Evolutionary conservation across 1,284 basidiomycete genomes (phyloP).

Genomic region (Stereum hirsutum): DNA sequence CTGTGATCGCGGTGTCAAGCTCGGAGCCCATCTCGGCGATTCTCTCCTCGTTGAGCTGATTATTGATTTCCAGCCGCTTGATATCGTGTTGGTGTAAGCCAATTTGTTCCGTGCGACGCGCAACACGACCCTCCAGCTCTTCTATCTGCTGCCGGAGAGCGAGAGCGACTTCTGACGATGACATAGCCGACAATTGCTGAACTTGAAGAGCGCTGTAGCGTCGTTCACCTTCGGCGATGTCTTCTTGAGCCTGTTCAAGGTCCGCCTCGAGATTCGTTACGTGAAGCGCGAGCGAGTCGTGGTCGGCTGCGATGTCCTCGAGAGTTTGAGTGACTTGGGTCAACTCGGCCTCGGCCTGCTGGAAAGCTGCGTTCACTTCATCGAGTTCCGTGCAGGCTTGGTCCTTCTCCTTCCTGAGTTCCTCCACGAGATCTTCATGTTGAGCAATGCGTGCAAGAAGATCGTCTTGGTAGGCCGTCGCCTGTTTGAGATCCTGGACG

Average conservation of each 20-base stretch:
- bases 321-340: slow-evolving; percentile 30
- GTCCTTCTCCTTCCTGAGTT: slow-evolving; percentile 21
- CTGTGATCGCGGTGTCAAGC: slow-evolving; percentile 48
- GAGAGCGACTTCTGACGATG: slow-evolving; percentile 41
- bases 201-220: slow-evolving; percentile 52
- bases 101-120: slow-evolving; percentile 59
- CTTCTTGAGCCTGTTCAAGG: slow-evolving; percentile 37
- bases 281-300: slow-evolving; percentile 51
- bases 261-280: slow-evolving; percentile 54
- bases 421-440: slow-evolving; percentile 14
- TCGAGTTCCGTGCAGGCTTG: slow-evolving; percentile 22
- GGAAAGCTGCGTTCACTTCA: slow-evolving; percentile 16
- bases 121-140: slow-evolving; percentile 51
- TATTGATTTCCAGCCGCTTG: slow-evolving; percentile 60
- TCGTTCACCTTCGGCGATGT: slow-evolving; percentile 42
- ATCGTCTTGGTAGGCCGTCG: background rate
- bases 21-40: slow-evolving; percentile 57
- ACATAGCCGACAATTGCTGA: slow-evolving; percentile 54
- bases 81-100: slow-evolving; percentile 69
- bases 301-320: slow-evolving; percentile 48
- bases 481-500: background rate
- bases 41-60: slow-evolving; percentile 63
- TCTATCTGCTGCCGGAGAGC: slow-evolving; percentile 52
- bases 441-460: slow-evolving; percentile 21
- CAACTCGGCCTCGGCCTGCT: slow-evolving; percentile 30